A percentile compares a stretch with the other conserved stretches of the same genome.
Evolutionary conservation across 2,329 filamentous ascomycete species (phyloP).

Genomic region (Gremmenia infestans): DNA sequence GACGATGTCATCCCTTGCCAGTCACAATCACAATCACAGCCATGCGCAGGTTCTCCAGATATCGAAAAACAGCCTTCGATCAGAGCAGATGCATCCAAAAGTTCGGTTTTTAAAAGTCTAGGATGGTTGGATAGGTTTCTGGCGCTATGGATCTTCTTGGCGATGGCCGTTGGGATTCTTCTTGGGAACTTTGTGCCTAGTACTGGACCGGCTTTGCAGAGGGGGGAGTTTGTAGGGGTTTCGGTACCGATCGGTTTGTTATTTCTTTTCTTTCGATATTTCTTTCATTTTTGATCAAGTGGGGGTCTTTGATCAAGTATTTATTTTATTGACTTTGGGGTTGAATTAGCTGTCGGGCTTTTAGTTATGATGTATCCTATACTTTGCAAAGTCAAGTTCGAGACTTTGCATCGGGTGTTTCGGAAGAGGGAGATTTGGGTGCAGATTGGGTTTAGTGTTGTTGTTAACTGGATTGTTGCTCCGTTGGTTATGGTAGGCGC

Average conservation of each 20-base stretch:
- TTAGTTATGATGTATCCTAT: slow-evolving; percentile 96
- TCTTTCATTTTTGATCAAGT: not conserved
- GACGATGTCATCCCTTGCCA: slow-evolving; percentile 2
- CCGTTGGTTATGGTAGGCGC: slow-evolving; percentile 66
- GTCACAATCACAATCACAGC: too few relatives aligned
- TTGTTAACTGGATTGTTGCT: slow-evolving; percentile 79
- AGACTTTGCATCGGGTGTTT: slow-evolving; percentile 65
- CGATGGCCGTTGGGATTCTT: slow-evolving; percentile 61
- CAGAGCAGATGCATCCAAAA: slow-evolving; percentile 5
- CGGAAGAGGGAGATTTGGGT: slow-evolving; percentile 61
- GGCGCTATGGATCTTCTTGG: slow-evolving; percentile 57
- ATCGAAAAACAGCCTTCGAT: slow-evolving; percentile 2
- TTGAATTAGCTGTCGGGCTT: slow-evolving; percentile 61
- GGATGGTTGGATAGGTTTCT: slow-evolving; percentile 47
- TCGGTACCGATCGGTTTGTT: slow-evolving; percentile 55
- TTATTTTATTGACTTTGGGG: not conserved
- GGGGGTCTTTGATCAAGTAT: not conserved
- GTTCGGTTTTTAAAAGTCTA: slow-evolving; percentile 31
- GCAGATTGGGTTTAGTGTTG: slow-evolving; percentile 70
- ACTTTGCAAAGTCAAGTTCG: slow-evolving; percentile 78
- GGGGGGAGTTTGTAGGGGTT: slow-evolving; percentile 58
- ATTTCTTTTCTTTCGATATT: not conserved
- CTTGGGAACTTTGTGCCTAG: slow-evolving; percentile 57
- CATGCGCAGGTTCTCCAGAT: not conserved
- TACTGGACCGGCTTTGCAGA: slow-evolving; percentile 51